These are phyloP conservation scores for Pulveroboletus frians DNA, from an alignment of 768 basidiomycete species.

Conservation along the genomic window DNA sequence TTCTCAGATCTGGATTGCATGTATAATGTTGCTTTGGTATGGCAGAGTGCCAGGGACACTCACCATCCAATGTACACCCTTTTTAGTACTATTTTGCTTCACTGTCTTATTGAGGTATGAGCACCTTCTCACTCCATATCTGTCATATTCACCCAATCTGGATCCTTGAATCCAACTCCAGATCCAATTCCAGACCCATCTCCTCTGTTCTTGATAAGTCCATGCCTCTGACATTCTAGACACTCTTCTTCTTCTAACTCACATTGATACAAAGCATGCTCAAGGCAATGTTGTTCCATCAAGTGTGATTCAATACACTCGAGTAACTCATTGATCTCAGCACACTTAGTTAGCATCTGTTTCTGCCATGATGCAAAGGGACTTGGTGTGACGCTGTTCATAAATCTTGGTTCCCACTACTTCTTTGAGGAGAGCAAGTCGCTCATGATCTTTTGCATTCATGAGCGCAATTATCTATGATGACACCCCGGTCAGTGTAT, in stretches of 20 bases:
- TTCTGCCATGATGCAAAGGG: conserved; percentile 94
- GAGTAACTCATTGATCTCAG: conserved; percentile 86
- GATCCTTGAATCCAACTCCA: too few species aligned
- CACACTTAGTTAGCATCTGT: conserved; percentile 91
- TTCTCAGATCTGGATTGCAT: too few species aligned
- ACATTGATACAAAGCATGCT: conserved; percentile 89
- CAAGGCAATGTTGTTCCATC: conserved; percentile 81
- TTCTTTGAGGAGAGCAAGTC: conserved; percentile 92
- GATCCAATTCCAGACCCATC: too few species aligned
- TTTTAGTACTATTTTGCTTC: too few species aligned
- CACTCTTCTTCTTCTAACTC: conserved; percentile 92
- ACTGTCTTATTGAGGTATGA: too few species aligned
- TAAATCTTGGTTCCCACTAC: conserved; percentile 98
- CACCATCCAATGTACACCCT: too few species aligned
- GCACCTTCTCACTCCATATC: too few species aligned
- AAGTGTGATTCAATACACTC: conserved; percentile 89
- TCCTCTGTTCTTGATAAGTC: too few species aligned
- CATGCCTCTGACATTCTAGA: too few species aligned
- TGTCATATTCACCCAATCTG: too few species aligned
- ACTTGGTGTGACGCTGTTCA: conserved; percentile 88
- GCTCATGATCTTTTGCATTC: conserved; percentile 94
- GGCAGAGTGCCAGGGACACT: too few species aligned
- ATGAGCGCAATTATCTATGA: conserved; percentile 88
- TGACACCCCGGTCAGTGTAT: conserved; percentile 5
- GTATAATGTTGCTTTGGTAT: too few species aligned